Evolutionary conservation across 2,329 filamentous ascomycete genomes (phyloP), one percentile per base, ranked within the genome.

Genomic region (Fusarium siculi): DNA sequence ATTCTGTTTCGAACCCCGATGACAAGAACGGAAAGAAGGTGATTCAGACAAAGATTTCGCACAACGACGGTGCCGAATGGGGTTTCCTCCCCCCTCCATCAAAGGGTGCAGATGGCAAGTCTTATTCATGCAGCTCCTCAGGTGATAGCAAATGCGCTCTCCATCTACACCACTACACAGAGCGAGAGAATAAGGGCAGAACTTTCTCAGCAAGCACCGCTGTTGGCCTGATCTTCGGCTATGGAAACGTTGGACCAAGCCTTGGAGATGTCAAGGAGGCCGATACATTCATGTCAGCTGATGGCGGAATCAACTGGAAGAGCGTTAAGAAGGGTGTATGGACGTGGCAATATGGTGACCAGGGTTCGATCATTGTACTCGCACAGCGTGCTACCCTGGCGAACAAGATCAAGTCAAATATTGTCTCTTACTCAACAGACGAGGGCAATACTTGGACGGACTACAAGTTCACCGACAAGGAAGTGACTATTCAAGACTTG

Each of bases 31-130:
- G 91, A 81, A 85, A 87, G 46, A 99, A 99, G 87, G 92, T 91
- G 79, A 87, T 98, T 55, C 94, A 94, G 81, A 96, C 94, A 42
- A 91, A 93, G 85, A 98, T 99, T 78, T 97, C 95, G 2, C 96
- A 99, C 84, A 98, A 98, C 78, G 96, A 99, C 79, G 96, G 96
- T 39, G 93, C 93, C 1, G 90, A 95, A 79, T 99, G 96, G 96
- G 87, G 87, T 34, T 90, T 91, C 71, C 84, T 99, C 15, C 83
- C 90, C 16, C 91, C 94, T n/a, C 96, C 95, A 0, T 78, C 82
- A 42, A 89, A 90, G 74, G 91, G 96, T 75, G 85, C 88, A 2
- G 90, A 96, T 36, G 91, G 90, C 74, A 93, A 96, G 76, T 81
- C 85, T 4, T 97, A 92, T 78, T 82, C 85, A 18, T 98, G 96